These are phyloP conservation scores for Vicia faba DNA, from an alignment of 306 rosid genomes.

Conservation along the genomic window DNA sequence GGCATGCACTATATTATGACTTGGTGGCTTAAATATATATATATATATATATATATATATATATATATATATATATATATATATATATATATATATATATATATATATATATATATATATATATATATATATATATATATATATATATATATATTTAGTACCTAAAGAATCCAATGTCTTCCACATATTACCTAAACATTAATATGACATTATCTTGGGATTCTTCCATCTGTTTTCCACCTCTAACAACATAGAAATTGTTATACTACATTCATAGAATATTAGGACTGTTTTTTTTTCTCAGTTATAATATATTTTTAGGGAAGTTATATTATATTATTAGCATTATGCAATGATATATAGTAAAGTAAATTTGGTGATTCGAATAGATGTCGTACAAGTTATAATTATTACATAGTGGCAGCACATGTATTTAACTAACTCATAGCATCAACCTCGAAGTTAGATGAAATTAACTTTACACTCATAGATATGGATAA, in stretches of 20 bases:
- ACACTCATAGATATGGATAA: conserved; percentile 31
- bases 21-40: conserved; percentile 6
- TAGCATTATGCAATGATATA: conserved; percentile 1
- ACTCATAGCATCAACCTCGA: conserved; percentile 59
- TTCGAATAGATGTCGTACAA: conserved; percentile 31
- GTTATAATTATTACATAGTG: conserved; percentile 8
- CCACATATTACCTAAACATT: conserved; percentile 29
- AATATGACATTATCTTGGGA: conserved; percentile 19
- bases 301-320: not conserved
- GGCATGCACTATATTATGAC: conserved; percentile 36
- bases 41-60: no score
- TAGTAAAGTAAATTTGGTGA: conserved; percentile 13
- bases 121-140: no score
- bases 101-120: no score
- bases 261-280: not conserved
- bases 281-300: not conserved
- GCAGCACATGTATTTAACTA: conserved; percentile 42
- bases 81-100: no score
- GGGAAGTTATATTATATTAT: not conserved
- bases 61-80: no score
- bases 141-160: conserved; percentile 7
- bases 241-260: conserved; percentile 4
- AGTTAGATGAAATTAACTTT: conserved; percentile 44
- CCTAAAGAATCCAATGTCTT: conserved; percentile 43
- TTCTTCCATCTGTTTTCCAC: conserved; percentile 44